A percentile compares a stretch with the other conserved stretches of the same genome.
phyloP scores from a whole-genome alignment of 192 early-diverging fungal species.

The Thamnidium elegans region DNA sequence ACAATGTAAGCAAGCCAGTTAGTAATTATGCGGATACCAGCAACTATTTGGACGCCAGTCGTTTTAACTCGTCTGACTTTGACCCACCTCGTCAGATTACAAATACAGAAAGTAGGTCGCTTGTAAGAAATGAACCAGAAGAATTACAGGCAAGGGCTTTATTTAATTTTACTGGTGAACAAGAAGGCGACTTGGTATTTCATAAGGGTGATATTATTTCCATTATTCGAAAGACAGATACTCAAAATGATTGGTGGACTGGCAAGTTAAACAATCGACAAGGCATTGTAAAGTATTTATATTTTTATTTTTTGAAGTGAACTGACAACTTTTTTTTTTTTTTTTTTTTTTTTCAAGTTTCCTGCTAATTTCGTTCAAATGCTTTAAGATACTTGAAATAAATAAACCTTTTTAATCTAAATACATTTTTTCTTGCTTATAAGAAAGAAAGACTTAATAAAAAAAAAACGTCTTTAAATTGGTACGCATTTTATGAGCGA shows the following conservation, averaged over 20 bases:
- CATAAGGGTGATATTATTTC: slow-evolving; percentile 83
- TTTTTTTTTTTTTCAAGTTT: slow-evolving; percentile 15
- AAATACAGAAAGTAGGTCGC: background rate
- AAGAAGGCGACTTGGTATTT: slow-evolving; percentile 81
- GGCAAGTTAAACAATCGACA: slow-evolving; percentile 39
- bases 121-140: background rate
- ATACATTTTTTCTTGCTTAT: too few species aligned
- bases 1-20: too few species aligned
- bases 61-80: background rate
- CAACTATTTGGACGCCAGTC: too few species aligned
- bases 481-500: too few species aligned
- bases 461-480: too few species aligned
- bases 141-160: slow-evolving; percentile 60
- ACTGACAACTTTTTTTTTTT: too few species aligned
- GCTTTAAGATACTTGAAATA: background rate
- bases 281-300: slow-evolving; percentile 26
- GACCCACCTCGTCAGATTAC: background rate
- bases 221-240: slow-evolving; percentile 66
- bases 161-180: slow-evolving; percentile 82
- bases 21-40: background rate
- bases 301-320: too few species aligned
- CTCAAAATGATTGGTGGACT: slow-evolving; percentile 89
- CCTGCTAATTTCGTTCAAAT: slow-evolving; percentile 24
- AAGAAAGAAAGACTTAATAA: too few species aligned
- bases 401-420: too few species aligned